These are phyloP conservation scores for Secale cereale DNA, from an alignment of 176 grass and related monocot genomes.

Conservation along the genomic window DNA sequence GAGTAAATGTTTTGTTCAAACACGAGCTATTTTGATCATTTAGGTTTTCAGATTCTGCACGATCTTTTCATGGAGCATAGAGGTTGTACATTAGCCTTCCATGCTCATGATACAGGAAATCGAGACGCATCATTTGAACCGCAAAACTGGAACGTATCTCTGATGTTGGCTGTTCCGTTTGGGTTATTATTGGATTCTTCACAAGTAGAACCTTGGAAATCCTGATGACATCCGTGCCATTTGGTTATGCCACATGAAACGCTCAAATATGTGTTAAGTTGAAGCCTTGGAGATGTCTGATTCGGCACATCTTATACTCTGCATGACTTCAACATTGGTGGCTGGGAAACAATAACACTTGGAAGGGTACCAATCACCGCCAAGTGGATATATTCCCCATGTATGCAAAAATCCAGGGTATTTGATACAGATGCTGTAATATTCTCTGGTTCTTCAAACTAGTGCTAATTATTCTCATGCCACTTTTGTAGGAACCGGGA, in stretches of 20 bases:
- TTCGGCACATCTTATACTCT: slow-evolving; percentile 14
- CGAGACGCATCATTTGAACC: neutral
- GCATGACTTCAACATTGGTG: slow-evolving; percentile 17
- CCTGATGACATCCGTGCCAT: neutral
- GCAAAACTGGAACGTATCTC: neutral
- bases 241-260: neutral
- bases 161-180: neutral
- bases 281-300: neutral
- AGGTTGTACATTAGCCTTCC: neutral
- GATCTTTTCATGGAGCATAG: neutral
- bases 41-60: neutral
- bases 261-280: neutral
- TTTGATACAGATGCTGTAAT: slow-evolving; percentile 24
- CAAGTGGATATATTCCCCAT: slow-evolving; percentile 18
- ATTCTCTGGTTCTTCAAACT: slow-evolving; percentile 31
- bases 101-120: neutral
- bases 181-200: neutral
- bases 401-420: neutral
- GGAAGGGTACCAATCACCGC: neutral
- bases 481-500: slow-evolving; percentile 17
- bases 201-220: neutral
- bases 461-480: slow-evolving; percentile 15
- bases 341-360: slow-evolving; percentile 16
- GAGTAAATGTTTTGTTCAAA: neutral
- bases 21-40: neutral